Conservation (phyloP, 192 early-diverging fungal species). For the Oehlia diaphana region DNA sequence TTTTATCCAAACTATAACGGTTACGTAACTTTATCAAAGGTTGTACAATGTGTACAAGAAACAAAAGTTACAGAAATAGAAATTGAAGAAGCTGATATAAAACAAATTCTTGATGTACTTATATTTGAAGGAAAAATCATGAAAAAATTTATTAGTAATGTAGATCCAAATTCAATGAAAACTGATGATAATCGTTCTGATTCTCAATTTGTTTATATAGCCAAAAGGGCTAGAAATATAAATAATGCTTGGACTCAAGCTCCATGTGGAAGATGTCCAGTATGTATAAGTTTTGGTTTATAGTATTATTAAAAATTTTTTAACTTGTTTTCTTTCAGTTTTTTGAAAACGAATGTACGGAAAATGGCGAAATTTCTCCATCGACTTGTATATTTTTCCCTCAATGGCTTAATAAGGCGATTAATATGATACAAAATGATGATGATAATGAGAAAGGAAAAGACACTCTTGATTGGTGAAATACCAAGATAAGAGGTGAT, state of each 20-base stretch:
- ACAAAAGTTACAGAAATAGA: slow-evolving; percentile 20
- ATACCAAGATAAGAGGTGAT: background rate
- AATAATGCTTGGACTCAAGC: slow-evolving; percentile 70
- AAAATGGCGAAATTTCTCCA: slow-evolving; percentile 23
- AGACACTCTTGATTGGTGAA: slow-evolving; percentile 4
- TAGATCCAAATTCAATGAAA: slow-evolving; percentile 1
- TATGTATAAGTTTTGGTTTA: slow-evolving; percentile 31
- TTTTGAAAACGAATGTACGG: slow-evolving; percentile 21
- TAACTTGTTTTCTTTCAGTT: background rate
- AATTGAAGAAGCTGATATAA: slow-evolving; percentile 17
- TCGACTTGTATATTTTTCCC: slow-evolving; percentile 10
- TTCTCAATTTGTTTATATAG: slow-evolving; percentile 58
- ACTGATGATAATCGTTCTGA: slow-evolving; percentile 28
- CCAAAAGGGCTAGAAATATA: slow-evolving; percentile 34
- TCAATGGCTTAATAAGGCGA: slow-evolving; percentile 1
- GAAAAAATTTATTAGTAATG: background rate
- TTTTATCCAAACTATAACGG: background rate
- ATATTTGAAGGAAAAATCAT: slow-evolving; percentile 21
- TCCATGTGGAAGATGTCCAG: slow-evolving; percentile 90
- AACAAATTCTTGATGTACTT: slow-evolving; percentile 10
- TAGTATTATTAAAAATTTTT: background rate
- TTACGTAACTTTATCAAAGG: background rate
- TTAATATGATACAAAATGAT: background rate
- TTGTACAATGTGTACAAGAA: slow-evolving; percentile 19
- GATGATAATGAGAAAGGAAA: background rate